phyloP scores from a whole-genome alignment of 129 eudicot genomes.

The Arctium lappa region DNA sequence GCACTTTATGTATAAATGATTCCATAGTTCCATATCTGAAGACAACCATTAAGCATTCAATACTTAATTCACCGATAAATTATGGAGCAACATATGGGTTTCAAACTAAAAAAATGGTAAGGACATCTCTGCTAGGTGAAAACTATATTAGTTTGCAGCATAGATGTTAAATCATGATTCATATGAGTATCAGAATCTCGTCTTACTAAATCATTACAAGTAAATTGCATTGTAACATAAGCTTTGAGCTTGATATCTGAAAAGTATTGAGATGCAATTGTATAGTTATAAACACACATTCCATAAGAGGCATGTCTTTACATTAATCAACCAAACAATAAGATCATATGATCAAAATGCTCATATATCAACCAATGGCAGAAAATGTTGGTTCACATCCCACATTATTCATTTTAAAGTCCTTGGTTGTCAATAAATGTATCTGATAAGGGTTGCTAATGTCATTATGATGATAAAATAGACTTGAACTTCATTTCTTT shows the following conservation, averaged over 20 bases:
- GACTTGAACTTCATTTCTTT: background rate
- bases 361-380: slow-evolving; percentile 18
- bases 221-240: background rate
- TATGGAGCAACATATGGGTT: background rate
- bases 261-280: background rate
- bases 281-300: slow-evolving; percentile 1
- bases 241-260: background rate
- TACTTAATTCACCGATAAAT: background rate
- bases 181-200: background rate
- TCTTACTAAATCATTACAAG: background rate
- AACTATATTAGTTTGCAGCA: background rate
- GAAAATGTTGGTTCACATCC: slow-evolving; percentile 4
- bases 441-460: background rate
- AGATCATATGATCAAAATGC: background rate
- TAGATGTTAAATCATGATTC: background rate
- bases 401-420: background rate
- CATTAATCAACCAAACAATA: background rate
- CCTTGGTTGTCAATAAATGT: background rate
- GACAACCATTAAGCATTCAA: background rate
- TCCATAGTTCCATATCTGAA: background rate
- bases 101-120: background rate
- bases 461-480: background rate
- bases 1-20: no score
- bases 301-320: background rate
- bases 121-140: background rate